A percentile compares a stretch with the other conserved stretches of the same genome.
These are phyloP conservation scores for Fusarium gaditjirri DNA, from an alignment of 2,329 filamentous ascomycete species.

Conservation along the genomic window DNA sequence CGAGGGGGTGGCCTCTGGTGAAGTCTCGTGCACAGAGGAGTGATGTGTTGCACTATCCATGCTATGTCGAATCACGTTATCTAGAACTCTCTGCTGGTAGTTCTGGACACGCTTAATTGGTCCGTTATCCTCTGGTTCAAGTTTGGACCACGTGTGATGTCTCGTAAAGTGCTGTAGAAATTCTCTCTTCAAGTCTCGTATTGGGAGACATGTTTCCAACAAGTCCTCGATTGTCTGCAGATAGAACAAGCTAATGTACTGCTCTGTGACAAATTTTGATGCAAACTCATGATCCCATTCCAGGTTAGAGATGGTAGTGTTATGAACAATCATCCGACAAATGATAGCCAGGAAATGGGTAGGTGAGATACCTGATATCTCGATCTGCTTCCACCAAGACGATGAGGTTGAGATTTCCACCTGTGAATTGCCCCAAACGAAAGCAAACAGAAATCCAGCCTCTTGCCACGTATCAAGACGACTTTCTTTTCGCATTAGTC, in stretches of 20 bases:
- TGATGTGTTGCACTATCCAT: not conserved
- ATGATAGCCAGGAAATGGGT: not conserved
- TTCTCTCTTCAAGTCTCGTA: not conserved
- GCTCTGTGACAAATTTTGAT: not conserved
- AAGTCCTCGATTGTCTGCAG: not conserved
- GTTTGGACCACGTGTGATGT: not conserved
- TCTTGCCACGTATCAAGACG: not conserved
- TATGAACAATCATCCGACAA: not conserved
- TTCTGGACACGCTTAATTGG: not conserved
- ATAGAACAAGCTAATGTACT: not conserved
- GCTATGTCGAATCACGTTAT: not conserved
- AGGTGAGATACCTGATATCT: not conserved
- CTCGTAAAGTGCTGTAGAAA: not conserved
- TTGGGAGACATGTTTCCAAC: not conserved
- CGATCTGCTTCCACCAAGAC: no score
- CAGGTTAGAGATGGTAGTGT: no score
- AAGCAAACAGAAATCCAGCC: not conserved
- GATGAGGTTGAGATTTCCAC: not conserved
- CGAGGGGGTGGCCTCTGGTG: no score
- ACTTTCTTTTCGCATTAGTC: not conserved
- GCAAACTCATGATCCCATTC: fast-evolving
- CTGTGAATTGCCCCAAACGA: not conserved
- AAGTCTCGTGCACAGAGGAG: not conserved
- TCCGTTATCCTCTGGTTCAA: not conserved
- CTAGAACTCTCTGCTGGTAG: not conserved